Base-by-base conservation (phyloP, 139 green algal genomes). In the Micractinium sp. region DNA sequence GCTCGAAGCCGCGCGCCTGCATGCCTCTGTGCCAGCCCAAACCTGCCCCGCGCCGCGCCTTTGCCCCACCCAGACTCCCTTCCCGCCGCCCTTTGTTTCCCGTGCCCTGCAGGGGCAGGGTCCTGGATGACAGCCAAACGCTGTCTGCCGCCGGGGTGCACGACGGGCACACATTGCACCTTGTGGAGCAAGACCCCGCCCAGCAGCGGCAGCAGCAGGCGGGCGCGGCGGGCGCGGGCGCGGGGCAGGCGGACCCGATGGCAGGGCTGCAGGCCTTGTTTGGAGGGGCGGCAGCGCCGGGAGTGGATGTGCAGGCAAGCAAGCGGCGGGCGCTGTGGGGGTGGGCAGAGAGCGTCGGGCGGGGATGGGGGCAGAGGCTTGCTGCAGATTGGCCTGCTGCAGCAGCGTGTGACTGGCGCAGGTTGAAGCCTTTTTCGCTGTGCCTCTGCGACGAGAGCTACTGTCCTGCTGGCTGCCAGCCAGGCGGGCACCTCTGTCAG, bases 141-240 rank as follows among this genome's bases (percentile, higher is more conserved):
- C 87, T 95, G 31, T 39, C 36, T 16, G 53, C 63, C 3, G 23
- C 90, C 89, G 94, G 92, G 22, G 76, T 96, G 0, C 35, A 75
- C 29, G 84, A 93, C 31, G 93, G 92, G 18, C 87, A 95, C 84
- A 95, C 93, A 1, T 60, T 97, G 47, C 94, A 97, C 88, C 78
- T 97, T 85, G 94, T 97, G 29, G 91, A 96, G 76, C 87, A 93
- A 20, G 87, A 91, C 25, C 87, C 87, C 9, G 18, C 61, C 20
- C 60, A 80, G 29, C 86, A 86, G 39, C 23, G 7, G 23, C 53
- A 60, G 9, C 77, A 36, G 61, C 53, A 31, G n/a, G 47, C 74
- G 60, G 47, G 33, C 19, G 60, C 73, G 13, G 38, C 36, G 1
- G 60, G 82, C 41, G n/a, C 22, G 39, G 78, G 39, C 41, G 74